Evolutionary conservation across 2,329 filamentous ascomycete species (phyloP).

Genomic region (Rosellinia necatrix): DNA sequence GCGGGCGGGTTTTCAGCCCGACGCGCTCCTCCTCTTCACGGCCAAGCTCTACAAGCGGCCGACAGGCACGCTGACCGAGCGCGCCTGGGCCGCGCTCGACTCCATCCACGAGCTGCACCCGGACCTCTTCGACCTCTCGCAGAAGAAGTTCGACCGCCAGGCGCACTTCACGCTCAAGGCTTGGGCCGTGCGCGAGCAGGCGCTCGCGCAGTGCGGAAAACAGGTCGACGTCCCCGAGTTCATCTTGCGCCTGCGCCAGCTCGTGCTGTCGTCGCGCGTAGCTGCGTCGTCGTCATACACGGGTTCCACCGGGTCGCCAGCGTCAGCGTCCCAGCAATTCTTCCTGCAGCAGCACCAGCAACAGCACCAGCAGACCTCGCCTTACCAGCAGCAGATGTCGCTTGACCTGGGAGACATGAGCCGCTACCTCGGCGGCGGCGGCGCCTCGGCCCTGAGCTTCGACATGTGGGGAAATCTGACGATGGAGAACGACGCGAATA

Average conservation of each 20-base stretch:
- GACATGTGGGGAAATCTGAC: constrained; percentile 29
- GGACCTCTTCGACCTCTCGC: constrained; percentile 25
- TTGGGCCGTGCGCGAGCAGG: constrained; percentile 27
- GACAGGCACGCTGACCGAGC: constrained; percentile 22
- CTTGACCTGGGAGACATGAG: constrained; percentile 15
- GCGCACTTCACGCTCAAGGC: constrained; percentile 29
- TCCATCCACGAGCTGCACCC: constrained; percentile 17
- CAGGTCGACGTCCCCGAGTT: constrained; percentile 23
- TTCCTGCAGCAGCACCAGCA: too few relatives aligned
- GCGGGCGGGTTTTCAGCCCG: constrained; percentile 18
- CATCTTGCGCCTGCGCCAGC: constrained; percentile 23
- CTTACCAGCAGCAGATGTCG: constrained; percentile 16
- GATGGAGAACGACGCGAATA: constrained; percentile 15
- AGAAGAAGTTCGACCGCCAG: constrained; percentile 20
- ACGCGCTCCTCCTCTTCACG: constrained; percentile 24
- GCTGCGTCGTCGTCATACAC: constrained; percentile 5
- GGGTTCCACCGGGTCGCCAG: neutral
- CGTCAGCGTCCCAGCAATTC: constrained; percentile 11
- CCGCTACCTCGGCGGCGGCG: constrained; percentile 12
- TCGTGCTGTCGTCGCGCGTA: constrained; percentile 9
- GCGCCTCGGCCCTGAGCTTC: constrained; percentile 9
- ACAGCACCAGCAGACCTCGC: constrained; percentile 11
- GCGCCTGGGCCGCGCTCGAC: constrained; percentile 24
- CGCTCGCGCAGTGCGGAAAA: constrained; percentile 16
- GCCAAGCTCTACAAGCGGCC: constrained; percentile 23